A percentile compares a stretch with the other conserved stretches of the same genome.
These are phyloP conservation scores for Viridothelium virens DNA, from an alignment of 495 filamentous ascomycete genomes.

Conservation along the genomic window DNA sequence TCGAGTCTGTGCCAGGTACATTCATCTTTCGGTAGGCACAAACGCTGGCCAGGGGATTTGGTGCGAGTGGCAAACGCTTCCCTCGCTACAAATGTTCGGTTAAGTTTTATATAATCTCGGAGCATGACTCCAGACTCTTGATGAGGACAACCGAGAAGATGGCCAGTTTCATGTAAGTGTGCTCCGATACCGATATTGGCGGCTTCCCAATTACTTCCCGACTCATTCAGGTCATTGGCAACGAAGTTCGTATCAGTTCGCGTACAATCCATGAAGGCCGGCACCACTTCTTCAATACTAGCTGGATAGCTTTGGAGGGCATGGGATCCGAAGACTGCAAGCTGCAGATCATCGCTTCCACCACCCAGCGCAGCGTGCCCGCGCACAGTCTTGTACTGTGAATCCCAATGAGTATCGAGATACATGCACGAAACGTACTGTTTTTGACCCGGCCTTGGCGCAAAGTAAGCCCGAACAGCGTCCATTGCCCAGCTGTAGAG, in stretches of 20 bases:
- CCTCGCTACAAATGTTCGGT: constrained; percentile 68
- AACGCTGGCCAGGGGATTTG: constrained; percentile 64
- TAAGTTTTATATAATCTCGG: constrained; percentile 72
- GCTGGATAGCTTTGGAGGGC: constrained; percentile 79
- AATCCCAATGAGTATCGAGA: constrained; percentile 84
- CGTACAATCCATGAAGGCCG: constrained; percentile 81
- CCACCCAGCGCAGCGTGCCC: constrained; percentile 78
- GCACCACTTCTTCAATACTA: constrained; percentile 74
- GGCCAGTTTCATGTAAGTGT: constrained; percentile 81
- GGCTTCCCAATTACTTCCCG: constrained; percentile 83
- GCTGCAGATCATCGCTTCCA: constrained; percentile 57
- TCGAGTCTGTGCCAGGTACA: constrained; percentile 86
- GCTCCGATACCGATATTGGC: constrained; percentile 88
- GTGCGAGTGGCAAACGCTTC: constrained; percentile 81
- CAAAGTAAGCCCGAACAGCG: constrained; percentile 68
- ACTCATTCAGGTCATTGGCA: constrained; percentile 75
- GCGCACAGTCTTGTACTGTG: constrained; percentile 54
- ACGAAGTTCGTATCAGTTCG: constrained; percentile 73
- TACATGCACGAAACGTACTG: constrained; percentile 78
- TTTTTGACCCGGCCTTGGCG: constrained; percentile 63
- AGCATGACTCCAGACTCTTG: constrained; percentile 84
- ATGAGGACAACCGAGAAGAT: constrained; percentile 80
- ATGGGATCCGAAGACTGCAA: constrained; percentile 87
- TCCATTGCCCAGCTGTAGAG: constrained; percentile 68
- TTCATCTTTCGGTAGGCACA: constrained; percentile 66